Percentiles rank a stretch among this genome's conserved stretches.
phyloP scores from a whole-genome alignment of 371 early-diverging fungal species.

The Mortierella sp. region DNA sequence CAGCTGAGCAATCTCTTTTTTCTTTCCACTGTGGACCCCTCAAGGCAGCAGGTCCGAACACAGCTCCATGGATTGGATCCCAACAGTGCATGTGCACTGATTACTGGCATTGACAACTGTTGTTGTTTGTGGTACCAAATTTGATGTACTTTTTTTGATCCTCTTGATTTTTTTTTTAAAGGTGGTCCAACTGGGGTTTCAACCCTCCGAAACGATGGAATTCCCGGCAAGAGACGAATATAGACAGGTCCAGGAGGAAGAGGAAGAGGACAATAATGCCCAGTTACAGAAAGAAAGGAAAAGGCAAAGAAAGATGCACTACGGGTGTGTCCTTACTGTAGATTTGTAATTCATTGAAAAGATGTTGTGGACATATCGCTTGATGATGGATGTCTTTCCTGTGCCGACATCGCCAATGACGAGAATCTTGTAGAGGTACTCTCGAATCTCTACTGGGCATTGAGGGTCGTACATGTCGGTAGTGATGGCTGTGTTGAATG shows the following conservation, averaged over 20 bases:
- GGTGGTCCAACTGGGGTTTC: too few relatives aligned
- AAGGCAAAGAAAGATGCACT: conserved; percentile 40
- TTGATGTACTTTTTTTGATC: too few relatives aligned
- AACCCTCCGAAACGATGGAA: too few relatives aligned
- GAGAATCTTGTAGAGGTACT: conserved; percentile 80
- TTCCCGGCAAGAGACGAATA: too few relatives aligned
- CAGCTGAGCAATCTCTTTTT: neutral
- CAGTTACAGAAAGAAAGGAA: neutral
- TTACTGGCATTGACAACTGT: too few relatives aligned
- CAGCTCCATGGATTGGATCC: too few relatives aligned
- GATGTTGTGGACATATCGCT: conserved; percentile 66
- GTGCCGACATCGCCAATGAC: conserved; percentile 86
- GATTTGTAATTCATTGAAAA: conserved; percentile 78
- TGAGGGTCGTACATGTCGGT: conserved; percentile 6
- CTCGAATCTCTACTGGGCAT: conserved; percentile 47
- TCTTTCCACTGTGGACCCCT: neutral
- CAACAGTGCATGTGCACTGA: too few relatives aligned
- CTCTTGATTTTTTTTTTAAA: too few relatives aligned
- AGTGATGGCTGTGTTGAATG: neutral
- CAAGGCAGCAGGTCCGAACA: too few relatives aligned
- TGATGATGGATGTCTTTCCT: conserved; percentile 64
- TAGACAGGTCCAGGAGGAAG: too few relatives aligned
- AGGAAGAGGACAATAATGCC: too few relatives aligned
- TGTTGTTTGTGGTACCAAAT: too few relatives aligned
- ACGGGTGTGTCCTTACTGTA: conserved; percentile 65